phyloP scores from a whole-genome alignment of 1,284 basidiomycete genomes.

The Puccinia polysora region DNA sequence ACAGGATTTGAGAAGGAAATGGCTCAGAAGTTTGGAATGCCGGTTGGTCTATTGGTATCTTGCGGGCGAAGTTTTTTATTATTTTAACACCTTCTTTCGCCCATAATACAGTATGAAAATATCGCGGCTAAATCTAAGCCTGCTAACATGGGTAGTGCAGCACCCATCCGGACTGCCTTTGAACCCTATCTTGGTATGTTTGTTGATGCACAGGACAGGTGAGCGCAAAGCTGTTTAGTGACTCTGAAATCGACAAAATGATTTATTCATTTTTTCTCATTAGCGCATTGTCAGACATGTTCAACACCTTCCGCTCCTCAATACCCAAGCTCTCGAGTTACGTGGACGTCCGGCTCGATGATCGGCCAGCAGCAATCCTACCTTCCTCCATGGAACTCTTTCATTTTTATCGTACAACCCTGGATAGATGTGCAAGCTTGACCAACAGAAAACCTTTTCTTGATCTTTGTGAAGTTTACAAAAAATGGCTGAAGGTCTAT shows the following conservation, averaged over 20 bases:
- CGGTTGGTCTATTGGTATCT: conserved; percentile 22
- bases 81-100: not conserved
- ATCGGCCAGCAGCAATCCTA: conserved; percentile 66
- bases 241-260: not conserved
- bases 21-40: conserved; percentile 47
- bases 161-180: conserved; percentile 77
- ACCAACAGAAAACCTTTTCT: conserved; percentile 73
- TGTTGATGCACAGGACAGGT: conserved; percentile 94
- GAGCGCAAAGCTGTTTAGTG: conserved; percentile 47
- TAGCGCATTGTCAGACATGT: conserved; percentile 73
- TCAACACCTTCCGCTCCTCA: conserved; percentile 68
- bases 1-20: conserved; percentile 78
- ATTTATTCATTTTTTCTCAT: conserved; percentile 15
- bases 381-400: conserved; percentile 94
- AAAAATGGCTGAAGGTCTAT: conserved; percentile 90
- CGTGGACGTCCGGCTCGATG: conserved; percentile 47
- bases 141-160: conserved; percentile 52
- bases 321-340: conserved; percentile 61
- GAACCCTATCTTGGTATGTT: conserved; percentile 88
- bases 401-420: conserved; percentile 89
- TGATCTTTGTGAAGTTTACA: conserved; percentile 72
- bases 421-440: conserved; percentile 85
- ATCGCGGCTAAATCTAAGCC: conserved; percentile 51
- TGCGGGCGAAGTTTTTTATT: not conserved
- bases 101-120: conserved; percentile 53